phyloP scores from a whole-genome alignment of 202 grass and related monocot species.

The Saccharum hybrid region DNA sequence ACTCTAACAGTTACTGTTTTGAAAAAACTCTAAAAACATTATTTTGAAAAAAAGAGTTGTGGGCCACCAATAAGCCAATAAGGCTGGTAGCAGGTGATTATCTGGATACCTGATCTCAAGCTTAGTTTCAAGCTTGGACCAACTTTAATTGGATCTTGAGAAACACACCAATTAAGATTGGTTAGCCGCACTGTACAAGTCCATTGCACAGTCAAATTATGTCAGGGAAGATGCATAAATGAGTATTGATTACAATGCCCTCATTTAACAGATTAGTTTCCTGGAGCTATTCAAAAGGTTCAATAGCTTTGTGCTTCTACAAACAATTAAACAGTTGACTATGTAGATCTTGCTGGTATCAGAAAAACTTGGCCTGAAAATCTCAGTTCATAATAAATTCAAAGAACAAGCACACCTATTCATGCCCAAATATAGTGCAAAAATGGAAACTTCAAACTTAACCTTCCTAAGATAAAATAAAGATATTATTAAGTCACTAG shows the following conservation, averaged over 20 bases:
- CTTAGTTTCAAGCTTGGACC: neutral
- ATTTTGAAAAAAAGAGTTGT: too few relatives aligned
- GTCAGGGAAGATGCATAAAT: neutral
- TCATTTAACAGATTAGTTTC: neutral
- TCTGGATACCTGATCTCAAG: neutral
- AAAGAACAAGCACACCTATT: neutral
- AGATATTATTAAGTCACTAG: neutral
- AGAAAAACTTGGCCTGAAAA: neutral
- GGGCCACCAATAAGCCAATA: too few relatives aligned
- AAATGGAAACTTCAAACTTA: neutral
- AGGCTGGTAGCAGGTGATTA: neutral
- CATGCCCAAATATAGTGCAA: neutral
- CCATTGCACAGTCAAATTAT: neutral
- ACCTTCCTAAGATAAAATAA: neutral
- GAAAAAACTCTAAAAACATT: too few relatives aligned
- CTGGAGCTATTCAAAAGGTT: neutral
- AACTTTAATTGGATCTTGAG: neutral
- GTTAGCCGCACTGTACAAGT: too few relatives aligned
- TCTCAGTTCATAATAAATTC: neutral
- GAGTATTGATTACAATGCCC: neutral
- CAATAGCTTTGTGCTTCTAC: neutral
- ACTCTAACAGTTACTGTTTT: too few relatives aligned
- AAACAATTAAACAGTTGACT: neutral
- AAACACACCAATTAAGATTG: neutral
- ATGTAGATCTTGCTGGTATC: neutral